Evolutionary conservation across 176 grass and related monocot genomes (phyloP), one percentile per base, ranked within the genome.

Genomic region (Hyparrhenia diplandra): DNA sequence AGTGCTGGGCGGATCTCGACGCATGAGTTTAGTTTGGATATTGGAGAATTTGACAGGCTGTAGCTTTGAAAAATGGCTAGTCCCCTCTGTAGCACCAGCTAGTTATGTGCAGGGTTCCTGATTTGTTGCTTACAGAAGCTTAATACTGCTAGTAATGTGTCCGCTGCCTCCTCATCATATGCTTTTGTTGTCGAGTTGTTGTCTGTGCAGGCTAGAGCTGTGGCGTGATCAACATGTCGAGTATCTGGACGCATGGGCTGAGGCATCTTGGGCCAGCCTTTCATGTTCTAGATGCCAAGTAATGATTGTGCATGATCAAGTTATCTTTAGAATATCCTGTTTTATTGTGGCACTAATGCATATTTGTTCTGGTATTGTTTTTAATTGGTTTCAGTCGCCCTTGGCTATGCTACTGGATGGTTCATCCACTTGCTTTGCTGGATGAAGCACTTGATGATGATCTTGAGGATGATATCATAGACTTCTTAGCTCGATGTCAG

Each of bases 361-460:
- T 46, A 68, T 13, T 52, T 78, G 8, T 78, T 68, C 67, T 62
- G 0, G 59, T 58, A 83, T 57, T 60, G 34, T 57, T 83, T 70
- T 65, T 74, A 52, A 66, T 92, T 66, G 41, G 27, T 88, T 88
- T 39, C 80, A 98, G 96, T 79, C 96, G 92, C 47, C 92, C 96
- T 83, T 98, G 92, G 92, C 7, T 98, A 42, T 98, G 96, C 81
- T 98, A 98, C 40, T 98, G 96, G 96, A 98, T 98, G 72, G 77
- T 93, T 75, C 96, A 95, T 69, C 74, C 90, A 14, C 76, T 95
- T 86, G 73, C 82, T 37, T 67, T 98, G 54, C 74, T 98, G 73
- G 96, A 94, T n/a, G 92, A 98, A 81, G 68, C 42, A 45, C 82
- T 93, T 43, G 90, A 93, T 10, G 74, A 91, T 43, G 88, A 98